phyloP scores from a whole-genome alignment of 176 grass and related monocot genomes.

The Hsuehochloa calcarea region DNA sequence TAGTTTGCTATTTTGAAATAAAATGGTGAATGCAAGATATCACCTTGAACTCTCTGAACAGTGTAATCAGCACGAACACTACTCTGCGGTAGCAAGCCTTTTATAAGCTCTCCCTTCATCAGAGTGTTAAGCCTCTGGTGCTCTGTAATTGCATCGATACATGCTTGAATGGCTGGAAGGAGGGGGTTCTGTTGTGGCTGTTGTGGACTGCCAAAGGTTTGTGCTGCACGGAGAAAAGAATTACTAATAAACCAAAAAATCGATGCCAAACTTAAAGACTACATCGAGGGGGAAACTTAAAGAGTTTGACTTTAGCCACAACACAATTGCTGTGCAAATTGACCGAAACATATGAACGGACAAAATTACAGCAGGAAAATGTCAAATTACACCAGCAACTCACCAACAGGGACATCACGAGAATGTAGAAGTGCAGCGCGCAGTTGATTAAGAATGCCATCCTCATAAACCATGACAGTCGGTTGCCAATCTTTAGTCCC shows the following conservation, averaged over 20 bases:
- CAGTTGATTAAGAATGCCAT: slow-evolving; percentile 78
- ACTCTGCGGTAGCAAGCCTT: slow-evolving; percentile 79
- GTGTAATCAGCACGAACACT: slow-evolving; percentile 88
- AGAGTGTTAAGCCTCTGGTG: slow-evolving; percentile 91
- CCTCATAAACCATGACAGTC: slow-evolving; percentile 75
- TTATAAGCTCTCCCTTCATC: slow-evolving; percentile 98
- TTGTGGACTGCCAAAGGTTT: slow-evolving; percentile 56
- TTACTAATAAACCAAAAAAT: neutral
- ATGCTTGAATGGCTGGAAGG: slow-evolving; percentile 76
- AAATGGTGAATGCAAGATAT: neutral
- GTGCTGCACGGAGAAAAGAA: slow-evolving; percentile 48
- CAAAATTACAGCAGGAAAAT: slow-evolving; percentile 5
- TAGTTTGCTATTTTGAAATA: neutral
- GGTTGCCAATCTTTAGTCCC: slow-evolving; percentile 77
- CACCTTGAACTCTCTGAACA: slow-evolving; percentile 85
- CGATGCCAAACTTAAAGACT: slow-evolving; percentile 3
- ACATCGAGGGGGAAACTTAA: neutral
- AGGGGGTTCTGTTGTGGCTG: slow-evolving; percentile 58
- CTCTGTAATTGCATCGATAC: slow-evolving; percentile 89
- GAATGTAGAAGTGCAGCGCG: slow-evolving; percentile 57
- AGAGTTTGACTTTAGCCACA: neutral
- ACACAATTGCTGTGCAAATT: neutral
- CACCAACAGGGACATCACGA: slow-evolving; percentile 63
- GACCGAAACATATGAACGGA: neutral
- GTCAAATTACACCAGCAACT: slow-evolving; percentile 40